A percentile compares a stretch with the other conserved stretches of the same genome.
Evolutionary conservation across 2,329 filamentous ascomycete species (phyloP).

Genomic region (Penicillium janthinellum): DNA sequence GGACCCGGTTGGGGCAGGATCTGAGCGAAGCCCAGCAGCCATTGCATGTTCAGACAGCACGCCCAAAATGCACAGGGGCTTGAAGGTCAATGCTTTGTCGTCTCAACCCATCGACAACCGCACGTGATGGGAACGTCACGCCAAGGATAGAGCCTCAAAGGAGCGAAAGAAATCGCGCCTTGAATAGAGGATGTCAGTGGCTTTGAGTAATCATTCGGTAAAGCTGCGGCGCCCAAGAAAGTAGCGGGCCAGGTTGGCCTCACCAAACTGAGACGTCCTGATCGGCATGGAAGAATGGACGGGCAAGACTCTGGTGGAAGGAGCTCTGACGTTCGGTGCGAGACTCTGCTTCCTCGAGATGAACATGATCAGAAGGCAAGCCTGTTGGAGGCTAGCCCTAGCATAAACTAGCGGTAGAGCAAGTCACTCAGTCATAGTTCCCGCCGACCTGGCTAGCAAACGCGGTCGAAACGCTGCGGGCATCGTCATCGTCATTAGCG

Average conservation of each 20-base stretch:
- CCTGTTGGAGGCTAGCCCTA: constrained; percentile 22
- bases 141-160: constrained; percentile 10
- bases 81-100: constrained; percentile 11
- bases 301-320: constrained; percentile 23
- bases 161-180: constrained; percentile 13
- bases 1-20: constrained; percentile 6
- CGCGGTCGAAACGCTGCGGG: constrained; percentile 92
- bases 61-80: constrained; percentile 5
- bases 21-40: constrained; percentile 1
- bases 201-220: constrained; percentile 10
- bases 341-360: constrained; percentile 19
- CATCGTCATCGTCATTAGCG: constrained; percentile 76
- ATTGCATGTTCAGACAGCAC: constrained; percentile 3
- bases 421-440: constrained; percentile 58
- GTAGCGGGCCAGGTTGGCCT: constrained; percentile 14
- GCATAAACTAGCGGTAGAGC: constrained; percentile 7
- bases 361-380: constrained; percentile 14
- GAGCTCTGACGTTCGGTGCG: constrained; percentile 19
- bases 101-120: constrained; percentile 12
- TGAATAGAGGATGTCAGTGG: constrained; percentile 8
- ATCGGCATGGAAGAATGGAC: constrained; percentile 21
- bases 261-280: constrained; percentile 18
- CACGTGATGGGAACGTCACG: constrained; percentile 10
- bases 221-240: constrained; percentile 5
- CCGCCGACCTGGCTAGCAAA: constrained; percentile 92